A percentile compares a stretch with the other conserved stretches of the same genome.
Conservation (phyloP, 2,329 filamentous ascomycete species). For the Chrysoporthe deuterocubensis region DNA sequence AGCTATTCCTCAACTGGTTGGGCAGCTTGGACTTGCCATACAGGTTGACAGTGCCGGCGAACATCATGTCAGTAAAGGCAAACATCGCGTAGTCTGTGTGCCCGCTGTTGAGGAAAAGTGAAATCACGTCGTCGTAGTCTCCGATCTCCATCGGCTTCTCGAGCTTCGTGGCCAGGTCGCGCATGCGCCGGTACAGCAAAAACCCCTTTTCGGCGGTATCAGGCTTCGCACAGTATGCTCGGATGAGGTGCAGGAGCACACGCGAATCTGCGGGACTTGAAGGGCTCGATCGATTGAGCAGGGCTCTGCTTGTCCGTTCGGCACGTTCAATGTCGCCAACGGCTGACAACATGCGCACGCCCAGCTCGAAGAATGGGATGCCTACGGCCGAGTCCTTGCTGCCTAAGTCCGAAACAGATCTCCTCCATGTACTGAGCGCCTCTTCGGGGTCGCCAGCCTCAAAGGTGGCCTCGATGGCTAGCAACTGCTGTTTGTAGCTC, state of each 20-base stretch:
- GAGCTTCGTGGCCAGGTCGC: slow-evolving; percentile 44
- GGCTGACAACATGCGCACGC: slow-evolving; percentile 66
- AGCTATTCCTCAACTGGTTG: slow-evolving; percentile 66
- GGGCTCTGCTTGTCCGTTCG: slow-evolving; percentile 56
- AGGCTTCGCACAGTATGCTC: slow-evolving; percentile 61
- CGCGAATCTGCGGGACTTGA: slow-evolving; percentile 54
- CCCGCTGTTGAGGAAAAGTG: slow-evolving; percentile 70
- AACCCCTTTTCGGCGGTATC: slow-evolving; percentile 63
- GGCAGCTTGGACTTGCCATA: slow-evolving; percentile 49
- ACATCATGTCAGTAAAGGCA: slow-evolving; percentile 91
- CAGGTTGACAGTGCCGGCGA: slow-evolving; percentile 57
- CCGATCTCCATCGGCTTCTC: slow-evolving; percentile 61
- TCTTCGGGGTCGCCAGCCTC: slow-evolving; percentile 62
- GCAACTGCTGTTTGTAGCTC: slow-evolving; percentile 61
- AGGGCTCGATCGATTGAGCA: slow-evolving; percentile 46
- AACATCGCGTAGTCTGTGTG: slow-evolving; percentile 70
- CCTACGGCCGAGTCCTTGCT: background rate
- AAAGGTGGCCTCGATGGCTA: slow-evolving; percentile 72
- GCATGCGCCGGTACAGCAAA: slow-evolving; percentile 68
- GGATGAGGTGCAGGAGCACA: slow-evolving; percentile 70
- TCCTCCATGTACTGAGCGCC: slow-evolving; percentile 68
- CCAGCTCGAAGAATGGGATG: slow-evolving; percentile 63
- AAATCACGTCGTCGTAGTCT: slow-evolving; percentile 77
- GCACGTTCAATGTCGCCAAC: slow-evolving; percentile 63
- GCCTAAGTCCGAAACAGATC: slow-evolving; percentile 56